Evolutionary conservation across 73 alveolate genomes (phyloP).

Genomic region (Symbiodinium pilosum): DNA sequence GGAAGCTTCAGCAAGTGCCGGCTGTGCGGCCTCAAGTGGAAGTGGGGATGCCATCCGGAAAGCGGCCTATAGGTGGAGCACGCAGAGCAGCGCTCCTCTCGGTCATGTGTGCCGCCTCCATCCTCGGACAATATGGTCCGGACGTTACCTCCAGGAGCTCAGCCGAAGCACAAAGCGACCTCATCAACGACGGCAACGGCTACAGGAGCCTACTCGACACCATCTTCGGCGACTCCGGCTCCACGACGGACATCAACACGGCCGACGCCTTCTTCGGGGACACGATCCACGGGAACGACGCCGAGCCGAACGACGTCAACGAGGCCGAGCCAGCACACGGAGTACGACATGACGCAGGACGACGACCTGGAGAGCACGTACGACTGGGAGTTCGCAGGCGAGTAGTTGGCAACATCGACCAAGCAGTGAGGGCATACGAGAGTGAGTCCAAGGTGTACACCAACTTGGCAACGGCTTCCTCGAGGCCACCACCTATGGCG

Average conservation of each 20-base stretch:
- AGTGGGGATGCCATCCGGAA: background rate
- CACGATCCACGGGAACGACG: background rate
- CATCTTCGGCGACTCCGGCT: background rate
- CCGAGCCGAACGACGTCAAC: background rate
- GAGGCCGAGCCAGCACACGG: background rate
- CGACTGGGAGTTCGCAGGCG: background rate
- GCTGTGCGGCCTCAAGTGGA: background rate
- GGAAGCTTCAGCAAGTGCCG: conserved; percentile 31
- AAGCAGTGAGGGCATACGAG: background rate
- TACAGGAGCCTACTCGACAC: background rate
- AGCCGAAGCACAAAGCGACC: background rate
- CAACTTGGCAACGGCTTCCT: background rate
- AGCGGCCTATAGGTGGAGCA: background rate
- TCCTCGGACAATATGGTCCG: background rate
- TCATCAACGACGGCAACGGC: background rate
- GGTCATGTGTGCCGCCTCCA: conserved; percentile 13
- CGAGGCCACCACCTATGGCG: background rate
- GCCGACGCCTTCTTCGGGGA: too few relatives aligned
- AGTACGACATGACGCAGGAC: background rate
- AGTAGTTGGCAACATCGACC: background rate
- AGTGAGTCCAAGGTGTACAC: background rate
- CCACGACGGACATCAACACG: too few relatives aligned
- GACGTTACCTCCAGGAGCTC: background rate
- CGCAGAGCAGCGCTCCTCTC: background rate
- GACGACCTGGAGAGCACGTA: background rate